Evolutionary conservation across 768 basidiomycete species (phyloP).

Genomic region (Crepidotus variabilis): DNA sequence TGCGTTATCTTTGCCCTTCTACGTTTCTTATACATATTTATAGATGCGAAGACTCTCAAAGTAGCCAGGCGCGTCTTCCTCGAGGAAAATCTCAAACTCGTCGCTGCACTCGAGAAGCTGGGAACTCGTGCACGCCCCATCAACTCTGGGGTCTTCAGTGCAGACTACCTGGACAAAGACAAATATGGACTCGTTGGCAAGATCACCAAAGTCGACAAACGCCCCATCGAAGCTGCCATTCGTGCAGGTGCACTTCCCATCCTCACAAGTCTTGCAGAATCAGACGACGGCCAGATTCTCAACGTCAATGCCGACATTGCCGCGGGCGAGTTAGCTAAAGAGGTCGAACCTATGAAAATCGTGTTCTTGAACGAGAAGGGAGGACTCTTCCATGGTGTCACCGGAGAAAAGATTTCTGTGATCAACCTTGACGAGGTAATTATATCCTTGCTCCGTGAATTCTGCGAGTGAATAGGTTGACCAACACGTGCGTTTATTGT

Average conservation of each 20-base stretch:
- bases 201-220: constrained; percentile 92
- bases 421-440: constrained; percentile 95
- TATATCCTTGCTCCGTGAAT: background rate
- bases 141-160: constrained; percentile 96
- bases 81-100: constrained; percentile 95
- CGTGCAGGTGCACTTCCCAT: constrained; percentile 95
- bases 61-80: constrained; percentile 96
- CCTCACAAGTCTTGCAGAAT: constrained; percentile 91
- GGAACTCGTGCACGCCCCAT: constrained; percentile 98
- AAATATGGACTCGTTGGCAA: constrained; percentile 97
- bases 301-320: constrained; percentile 99
- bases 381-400: constrained; percentile 95
- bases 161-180: constrained; percentile 90
- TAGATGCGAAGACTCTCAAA: constrained; percentile 90
- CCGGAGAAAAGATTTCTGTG: constrained; percentile 91
- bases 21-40: background rate
- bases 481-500: constrained; percentile 4
- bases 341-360: constrained; percentile 97
- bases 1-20: constrained; percentile 2
- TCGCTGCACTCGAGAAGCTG: constrained; percentile 86
- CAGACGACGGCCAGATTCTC: constrained; percentile 93
- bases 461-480: background rate
- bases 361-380: constrained; percentile 99
- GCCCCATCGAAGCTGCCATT: constrained; percentile 95
- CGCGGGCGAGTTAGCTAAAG: constrained; percentile 96